Evolutionary conservation across 805 yeast species (phyloP), one percentile per base, ranked within the genome.

Genomic region (Candida montana): DNA sequence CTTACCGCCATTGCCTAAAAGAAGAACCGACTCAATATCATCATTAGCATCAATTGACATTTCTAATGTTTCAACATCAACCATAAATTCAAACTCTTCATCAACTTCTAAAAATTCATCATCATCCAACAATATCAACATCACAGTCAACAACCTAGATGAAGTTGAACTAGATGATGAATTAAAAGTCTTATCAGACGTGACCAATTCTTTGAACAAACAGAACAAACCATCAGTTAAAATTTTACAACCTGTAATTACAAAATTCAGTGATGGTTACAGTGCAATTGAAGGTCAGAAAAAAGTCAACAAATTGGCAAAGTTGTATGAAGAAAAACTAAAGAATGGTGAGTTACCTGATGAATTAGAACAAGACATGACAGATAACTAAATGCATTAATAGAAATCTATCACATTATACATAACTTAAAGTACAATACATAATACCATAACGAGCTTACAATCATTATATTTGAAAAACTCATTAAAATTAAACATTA

Each of bases 221-320:
- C 41, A 42, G 30, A 37, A 44, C 6, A 32, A 34, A 7, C 35
- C 31, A 8, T 38, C 35, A 10, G 35, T 31, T 13, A 42, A 34
- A 31, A 40, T 47, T 39, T 35, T 42, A n/a, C 47, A 48, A 16
- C 40, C 43, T 27, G 45, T 46, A 1, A 28, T 46, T 7, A 19
- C 49, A n/a, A 54, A 52, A 39, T 56, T 56, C 24, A 50, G 57
- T 21, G 58, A 54, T 11, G 57, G 58, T 1, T 61, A 61, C 34
- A 61, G 62, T 24, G 59, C 68, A 1, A 51, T 55, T 11, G 58
- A 61, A 33, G 65, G 68, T 6, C 60, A 65, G 11, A 67, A 74
- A 39, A 77, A 75, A 58, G 87, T 81, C 2, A 75, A 79, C 11
- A 79, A 75, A 52, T 62, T 81, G 44, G 83, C 87, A 2, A 72